These are phyloP conservation scores for Pachyrhizus erosus DNA, from an alignment of 306 rosid species.

Conservation along the genomic window DNA sequence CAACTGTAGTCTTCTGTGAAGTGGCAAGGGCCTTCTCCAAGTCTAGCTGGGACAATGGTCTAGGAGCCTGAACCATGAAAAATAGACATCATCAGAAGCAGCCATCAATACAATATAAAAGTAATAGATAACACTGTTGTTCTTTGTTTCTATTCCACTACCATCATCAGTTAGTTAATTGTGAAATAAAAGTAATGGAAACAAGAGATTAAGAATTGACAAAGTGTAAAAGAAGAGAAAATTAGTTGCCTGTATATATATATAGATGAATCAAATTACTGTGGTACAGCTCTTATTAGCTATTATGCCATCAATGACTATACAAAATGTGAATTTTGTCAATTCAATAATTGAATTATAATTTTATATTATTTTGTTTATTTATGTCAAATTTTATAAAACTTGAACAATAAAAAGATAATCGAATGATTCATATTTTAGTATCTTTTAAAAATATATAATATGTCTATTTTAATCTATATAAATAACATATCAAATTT, in stretches of 20 bases:
- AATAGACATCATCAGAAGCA: background rate
- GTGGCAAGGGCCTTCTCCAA: constrained; percentile 73
- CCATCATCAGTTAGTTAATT: background rate
- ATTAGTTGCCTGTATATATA: background rate
- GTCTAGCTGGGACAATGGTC: constrained; percentile 71
- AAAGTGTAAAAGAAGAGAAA: background rate
- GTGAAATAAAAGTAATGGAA: background rate
- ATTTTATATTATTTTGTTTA: no score
- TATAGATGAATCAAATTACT: no score
- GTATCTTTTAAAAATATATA: no score
- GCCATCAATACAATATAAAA: background rate
- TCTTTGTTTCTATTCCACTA: background rate
- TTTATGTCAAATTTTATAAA: no score
- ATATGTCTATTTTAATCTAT: no score
- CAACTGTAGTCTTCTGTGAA: constrained; percentile 77
- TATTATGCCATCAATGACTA: no score
- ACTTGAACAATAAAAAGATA: no score
- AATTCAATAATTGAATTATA: no score
- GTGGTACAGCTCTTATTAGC: no score
- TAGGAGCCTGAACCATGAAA: constrained; percentile 64
- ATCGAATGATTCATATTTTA: no score
- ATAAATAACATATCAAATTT: no score
- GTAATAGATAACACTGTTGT: background rate
- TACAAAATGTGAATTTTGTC: no score
- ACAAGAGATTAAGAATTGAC: background rate